Base-by-base conservation (phyloP, 306 rosid species). In the Prinsepia uniflora region DNA sequence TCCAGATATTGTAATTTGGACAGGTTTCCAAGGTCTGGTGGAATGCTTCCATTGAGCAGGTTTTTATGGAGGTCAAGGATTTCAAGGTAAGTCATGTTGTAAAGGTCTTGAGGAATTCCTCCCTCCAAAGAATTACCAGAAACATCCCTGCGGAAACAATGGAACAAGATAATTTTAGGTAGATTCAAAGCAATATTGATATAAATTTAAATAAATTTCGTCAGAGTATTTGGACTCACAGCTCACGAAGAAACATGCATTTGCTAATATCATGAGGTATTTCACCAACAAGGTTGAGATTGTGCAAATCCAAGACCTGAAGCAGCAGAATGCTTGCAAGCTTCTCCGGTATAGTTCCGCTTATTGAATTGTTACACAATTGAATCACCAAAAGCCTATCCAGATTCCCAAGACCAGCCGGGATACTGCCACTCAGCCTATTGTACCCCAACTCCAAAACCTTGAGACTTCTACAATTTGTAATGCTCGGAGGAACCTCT, bases 121-220 rank as follows among this genome's bases (percentile, higher is more conserved):
- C 99, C 97, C 12, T 80, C 89, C 66, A 95, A 78, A 67, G 76
- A 78, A 85, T 95, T 95, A 48, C 92, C 91, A 42, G 97, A 95
- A 73, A 89, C 63, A 70, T 95, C 86, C 91, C 99, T 95, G 91
- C 86, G 89, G 76, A 57, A 73, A 82, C 79, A 83, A 30, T 4
- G 44, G 49, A 19, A 74, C 22, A 48, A 75, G 54, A 65, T 76
- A 60, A 20, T 78, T 46, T 73, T 19, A 74, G 62, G 75, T 66
- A 71, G 64, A 75, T 65, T 73, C 75, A 74, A 57, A 76, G 64
- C 55, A 68, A 52, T 43, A n/a, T 58, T 72, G 10, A 65, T 55
- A 64, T 55, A 63, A 76, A 81, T 48, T 56, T 47, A 81, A 40
- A 77, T 43, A 70, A 63, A 42, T 70, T n/a, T 42, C 5, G 11